Percentiles rank a stretch among this genome's conserved stretches.
phyloP scores from a whole-genome alignment of 2,329 filamentous ascomycete species.

The Colletotrichum sp. region DNA sequence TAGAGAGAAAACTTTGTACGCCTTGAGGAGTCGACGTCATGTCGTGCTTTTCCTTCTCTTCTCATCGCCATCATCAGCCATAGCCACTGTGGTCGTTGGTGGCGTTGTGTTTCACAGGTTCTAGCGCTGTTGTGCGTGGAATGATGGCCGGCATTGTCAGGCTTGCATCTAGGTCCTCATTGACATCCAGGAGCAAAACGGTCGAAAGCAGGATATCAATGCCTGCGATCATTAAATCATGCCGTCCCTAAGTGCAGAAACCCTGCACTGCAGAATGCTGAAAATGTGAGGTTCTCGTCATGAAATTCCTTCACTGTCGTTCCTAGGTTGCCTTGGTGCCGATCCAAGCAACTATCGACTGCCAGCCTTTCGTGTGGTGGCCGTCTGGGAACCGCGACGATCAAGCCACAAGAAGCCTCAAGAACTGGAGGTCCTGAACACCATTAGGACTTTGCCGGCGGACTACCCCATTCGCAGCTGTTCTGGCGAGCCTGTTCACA shows the following conservation, averaged over 20 bases:
- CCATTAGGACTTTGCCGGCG: neutral
- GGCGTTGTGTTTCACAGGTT: neutral
- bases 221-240: neutral
- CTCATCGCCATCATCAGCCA: neutral
- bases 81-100: neutral
- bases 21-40: neutral
- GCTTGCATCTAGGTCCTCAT: neutral
- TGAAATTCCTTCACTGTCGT: neutral
- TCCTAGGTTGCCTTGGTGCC: neutral
- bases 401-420: neutral
- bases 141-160: neutral
- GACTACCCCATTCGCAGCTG: neutral
- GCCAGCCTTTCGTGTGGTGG: neutral
- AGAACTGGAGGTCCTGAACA: neutral
- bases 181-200: neutral
- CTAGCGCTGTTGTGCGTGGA: neutral
- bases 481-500: neutral
- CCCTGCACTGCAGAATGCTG: conserved; percentile 7
- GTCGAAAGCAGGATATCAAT: neutral
- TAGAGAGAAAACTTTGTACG: conserved; percentile 9
- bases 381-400: neutral
- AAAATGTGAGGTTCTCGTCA: neutral
- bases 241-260: neutral
- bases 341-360: neutral
- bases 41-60: neutral